Evolutionary conservation across 805 yeast genomes (phyloP).

Genomic region (Cyberlindnera mississippiensis): DNA sequence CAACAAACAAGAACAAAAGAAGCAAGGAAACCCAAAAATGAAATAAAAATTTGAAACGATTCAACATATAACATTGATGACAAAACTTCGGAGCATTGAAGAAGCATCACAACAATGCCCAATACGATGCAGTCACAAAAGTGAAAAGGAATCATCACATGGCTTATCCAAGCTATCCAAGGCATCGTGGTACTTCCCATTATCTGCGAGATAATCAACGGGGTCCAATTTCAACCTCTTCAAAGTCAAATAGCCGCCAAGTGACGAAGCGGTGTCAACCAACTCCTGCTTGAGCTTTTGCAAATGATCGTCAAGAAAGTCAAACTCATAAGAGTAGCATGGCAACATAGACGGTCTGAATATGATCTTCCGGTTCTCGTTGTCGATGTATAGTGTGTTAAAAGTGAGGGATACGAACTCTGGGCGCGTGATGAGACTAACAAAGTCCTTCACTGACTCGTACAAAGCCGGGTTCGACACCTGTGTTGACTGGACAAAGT

Average conservation of each 20-base stretch:
- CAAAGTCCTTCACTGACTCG: conserved; percentile 17
- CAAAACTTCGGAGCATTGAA: too few relatives aligned
- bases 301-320: conserved; percentile 14
- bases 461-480: conserved; percentile 3
- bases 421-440: conserved; percentile 21
- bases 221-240: conserved; percentile 31
- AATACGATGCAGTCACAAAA: too few relatives aligned
- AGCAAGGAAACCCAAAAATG: too few relatives aligned
- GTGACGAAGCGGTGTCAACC: conserved; percentile 6
- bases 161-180: conserved; percentile 8
- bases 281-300: conserved; percentile 12
- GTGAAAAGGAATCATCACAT: background rate
- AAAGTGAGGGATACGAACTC: conserved; percentile 26
- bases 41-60: too few relatives aligned
- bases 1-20: too few relatives aligned
- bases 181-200: conserved; percentile 16
- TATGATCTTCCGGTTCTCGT: conserved; percentile 16
- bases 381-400: conserved; percentile 21
- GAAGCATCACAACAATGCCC: too few relatives aligned
- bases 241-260: conserved; percentile 24
- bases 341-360: conserved; percentile 26
- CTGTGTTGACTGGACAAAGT: conserved; percentile 12
- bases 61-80: too few relatives aligned
- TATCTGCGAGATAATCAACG: conserved; percentile 30
- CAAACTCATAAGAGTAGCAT: conserved; percentile 24